Evolutionary conservation across 148 eudicot species (phyloP).

Genomic region (Rhododendron griersonianum): DNA sequence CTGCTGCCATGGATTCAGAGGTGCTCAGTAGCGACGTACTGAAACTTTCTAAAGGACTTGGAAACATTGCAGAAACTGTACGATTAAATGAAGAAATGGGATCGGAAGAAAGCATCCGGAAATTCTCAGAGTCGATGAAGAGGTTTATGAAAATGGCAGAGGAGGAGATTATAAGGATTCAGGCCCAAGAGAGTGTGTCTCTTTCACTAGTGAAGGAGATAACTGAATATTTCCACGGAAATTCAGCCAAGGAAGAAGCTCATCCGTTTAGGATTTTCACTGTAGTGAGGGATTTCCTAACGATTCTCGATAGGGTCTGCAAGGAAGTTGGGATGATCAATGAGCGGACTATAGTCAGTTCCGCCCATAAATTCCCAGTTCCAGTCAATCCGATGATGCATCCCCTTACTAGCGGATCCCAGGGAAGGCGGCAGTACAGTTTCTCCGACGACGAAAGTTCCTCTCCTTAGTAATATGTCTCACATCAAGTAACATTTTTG

Average conservation of each 20-base stretch:
- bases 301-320: conserved; percentile 78
- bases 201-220: conserved; percentile 89
- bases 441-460: conserved; percentile 49
- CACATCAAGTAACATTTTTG: conserved; percentile 14
- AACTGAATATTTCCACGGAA: conserved; percentile 94
- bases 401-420: conserved; percentile 43
- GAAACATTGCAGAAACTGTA: conserved; percentile 51
- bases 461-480: conserved; percentile 23
- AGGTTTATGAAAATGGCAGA: conserved; percentile 69
- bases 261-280: conserved; percentile 91
- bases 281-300: conserved; percentile 84
- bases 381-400: conserved; percentile 75
- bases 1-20: conserved; percentile 93
- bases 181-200: conserved; percentile 88
- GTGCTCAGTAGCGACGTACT: conserved; percentile 65
- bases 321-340: conserved; percentile 91
- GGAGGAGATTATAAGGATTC: conserved; percentile 66
- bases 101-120: conserved; percentile 23
- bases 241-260: conserved; percentile 97
- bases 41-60: conserved; percentile 63
- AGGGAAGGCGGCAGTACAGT: conserved; percentile 37
- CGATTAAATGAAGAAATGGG: conserved; percentile 34
- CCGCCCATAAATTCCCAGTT: conserved; percentile 73
- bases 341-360: conserved; percentile 65
- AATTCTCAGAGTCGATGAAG: conserved; percentile 66